These are phyloP conservation scores for Solanum bulbocastanum DNA, from an alignment of 257 asterid species.

Conservation along the genomic window DNA sequence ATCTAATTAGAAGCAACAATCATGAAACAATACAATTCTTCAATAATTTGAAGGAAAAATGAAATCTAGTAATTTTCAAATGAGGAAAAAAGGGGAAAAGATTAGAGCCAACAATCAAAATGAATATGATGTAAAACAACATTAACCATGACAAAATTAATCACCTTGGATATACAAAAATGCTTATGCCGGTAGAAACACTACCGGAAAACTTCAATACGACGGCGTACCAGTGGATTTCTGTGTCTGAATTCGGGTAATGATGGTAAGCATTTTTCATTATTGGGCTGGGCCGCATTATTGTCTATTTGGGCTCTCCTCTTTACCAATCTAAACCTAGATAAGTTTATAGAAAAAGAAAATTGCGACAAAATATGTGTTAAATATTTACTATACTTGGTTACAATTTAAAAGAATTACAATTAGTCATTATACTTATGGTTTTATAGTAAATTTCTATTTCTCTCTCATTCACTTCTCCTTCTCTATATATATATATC, in stretches of 20 bases:
- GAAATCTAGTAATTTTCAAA: not conserved
- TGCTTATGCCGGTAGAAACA: not conserved
- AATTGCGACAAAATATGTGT: too few relatives aligned
- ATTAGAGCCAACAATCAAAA: not conserved
- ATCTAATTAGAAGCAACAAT: not conserved
- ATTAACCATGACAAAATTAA: not conserved
- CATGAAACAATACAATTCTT: not conserved
- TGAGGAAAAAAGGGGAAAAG: not conserved
- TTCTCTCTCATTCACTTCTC: too few relatives aligned
- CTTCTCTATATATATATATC: too few relatives aligned
- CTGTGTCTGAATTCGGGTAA: not conserved
- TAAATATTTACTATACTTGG: too few relatives aligned
- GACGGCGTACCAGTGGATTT: not conserved
- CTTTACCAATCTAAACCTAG: not conserved
- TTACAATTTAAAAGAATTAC: too few relatives aligned
- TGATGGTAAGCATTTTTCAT: not conserved
- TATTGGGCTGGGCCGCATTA: not conserved
- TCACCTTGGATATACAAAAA: not conserved
- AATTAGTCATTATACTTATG: too few relatives aligned
- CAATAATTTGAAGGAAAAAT: not conserved
- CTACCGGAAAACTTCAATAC: not conserved
- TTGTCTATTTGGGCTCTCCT: not conserved
- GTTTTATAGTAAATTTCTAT: too few relatives aligned
- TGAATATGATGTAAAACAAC: not conserved
- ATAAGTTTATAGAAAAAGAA: not conserved